Evolutionary conservation across 2,329 filamentous ascomycete species (phyloP).

Genomic region (Epichloe coenophiala): DNA sequence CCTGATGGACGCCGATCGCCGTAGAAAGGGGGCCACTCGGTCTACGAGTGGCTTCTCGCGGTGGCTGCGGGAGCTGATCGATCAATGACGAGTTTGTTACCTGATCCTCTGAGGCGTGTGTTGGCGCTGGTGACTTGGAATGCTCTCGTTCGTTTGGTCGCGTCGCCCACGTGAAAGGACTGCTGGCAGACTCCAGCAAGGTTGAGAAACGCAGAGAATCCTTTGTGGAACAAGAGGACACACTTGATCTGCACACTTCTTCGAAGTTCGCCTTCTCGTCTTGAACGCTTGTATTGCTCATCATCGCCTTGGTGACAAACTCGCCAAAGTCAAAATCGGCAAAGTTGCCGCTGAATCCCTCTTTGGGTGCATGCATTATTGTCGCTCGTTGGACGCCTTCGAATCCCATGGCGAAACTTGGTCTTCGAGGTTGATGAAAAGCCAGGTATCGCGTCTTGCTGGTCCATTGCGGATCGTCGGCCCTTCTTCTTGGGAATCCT

Average conservation of each 20-base stretch:
- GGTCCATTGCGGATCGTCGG: slow-evolving; percentile 34
- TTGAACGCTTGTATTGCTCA: background rate
- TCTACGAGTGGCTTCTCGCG: background rate
- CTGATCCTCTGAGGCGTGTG: background rate
- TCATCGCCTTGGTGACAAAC: slow-evolving; percentile 10
- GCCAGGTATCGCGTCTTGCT: slow-evolving; percentile 40
- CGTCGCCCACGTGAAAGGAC: background rate
- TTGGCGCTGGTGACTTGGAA: slow-evolving; percentile 1
- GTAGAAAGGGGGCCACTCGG: slow-evolving; percentile 1
- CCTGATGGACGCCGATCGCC: background rate
- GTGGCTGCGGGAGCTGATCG: slow-evolving; percentile 3
- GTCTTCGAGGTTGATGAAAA: slow-evolving; percentile 29
- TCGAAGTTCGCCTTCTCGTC: background rate
- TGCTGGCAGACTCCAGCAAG: background rate
- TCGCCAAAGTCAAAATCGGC: slow-evolving; percentile 25
- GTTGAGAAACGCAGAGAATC: background rate
- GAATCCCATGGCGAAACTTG: slow-evolving; percentile 33
- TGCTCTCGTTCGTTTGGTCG: slow-evolving; percentile 7
- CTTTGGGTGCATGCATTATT: slow-evolving; percentile 12
- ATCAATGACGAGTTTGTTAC: slow-evolving; percentile 2
- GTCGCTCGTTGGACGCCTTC: slow-evolving; percentile 10
- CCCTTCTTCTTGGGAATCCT: slow-evolving; percentile 23
- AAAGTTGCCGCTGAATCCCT: slow-evolving; percentile 25
- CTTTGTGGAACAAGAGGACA: background rate
- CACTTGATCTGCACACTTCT: background rate